These are phyloP conservation scores for Symbiotaphrina buchneri DNA, from an alignment of 495 filamentous ascomycete species.

Conservation along the genomic window DNA sequence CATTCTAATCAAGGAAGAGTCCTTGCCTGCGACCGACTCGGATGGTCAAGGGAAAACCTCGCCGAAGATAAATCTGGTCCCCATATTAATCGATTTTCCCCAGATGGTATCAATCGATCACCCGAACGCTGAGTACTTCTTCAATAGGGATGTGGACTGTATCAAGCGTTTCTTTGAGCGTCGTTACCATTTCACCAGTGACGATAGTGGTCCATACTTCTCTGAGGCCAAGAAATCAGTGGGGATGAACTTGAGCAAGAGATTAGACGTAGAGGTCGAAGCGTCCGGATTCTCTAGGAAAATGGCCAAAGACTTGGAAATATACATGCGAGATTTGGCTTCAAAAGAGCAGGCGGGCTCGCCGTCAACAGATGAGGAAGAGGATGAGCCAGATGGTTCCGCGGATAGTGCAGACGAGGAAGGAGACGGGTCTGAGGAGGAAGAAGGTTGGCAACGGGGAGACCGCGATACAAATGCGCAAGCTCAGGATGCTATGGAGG, in stretches of 20 bases:
- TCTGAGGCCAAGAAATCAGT: constrained; percentile 58
- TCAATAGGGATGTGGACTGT: constrained; percentile 83
- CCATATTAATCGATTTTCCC: constrained; percentile 89
- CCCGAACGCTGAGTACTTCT: constrained; percentile 79
- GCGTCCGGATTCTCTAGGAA: constrained; percentile 91
- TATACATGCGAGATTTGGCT: constrained; percentile 62
- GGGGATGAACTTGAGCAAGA: constrained; percentile 33
- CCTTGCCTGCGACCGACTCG: background rate
- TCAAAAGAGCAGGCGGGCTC: no score
- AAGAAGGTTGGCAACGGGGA: constrained; percentile 14
- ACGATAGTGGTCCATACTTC: constrained; percentile 68
- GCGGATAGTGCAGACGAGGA: constrained; percentile 11
- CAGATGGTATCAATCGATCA: constrained; percentile 97
- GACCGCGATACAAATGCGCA: no score
- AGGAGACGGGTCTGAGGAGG: constrained; percentile 20
- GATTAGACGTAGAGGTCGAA: constrained; percentile 73
- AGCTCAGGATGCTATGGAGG: background rate
- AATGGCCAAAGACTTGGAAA: constrained; percentile 80
- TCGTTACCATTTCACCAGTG: constrained; percentile 68
- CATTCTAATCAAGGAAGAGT: constrained; percentile 59
- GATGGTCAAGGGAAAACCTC: constrained; percentile 1
- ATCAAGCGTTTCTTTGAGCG: constrained; percentile 82
- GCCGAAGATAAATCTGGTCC: constrained; percentile 21
- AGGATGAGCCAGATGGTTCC: background rate
- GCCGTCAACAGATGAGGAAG: no score